Evolutionary conservation across 177 flowering plant genomes (phyloP).

Genomic region (Vitis hybrid): DNA sequence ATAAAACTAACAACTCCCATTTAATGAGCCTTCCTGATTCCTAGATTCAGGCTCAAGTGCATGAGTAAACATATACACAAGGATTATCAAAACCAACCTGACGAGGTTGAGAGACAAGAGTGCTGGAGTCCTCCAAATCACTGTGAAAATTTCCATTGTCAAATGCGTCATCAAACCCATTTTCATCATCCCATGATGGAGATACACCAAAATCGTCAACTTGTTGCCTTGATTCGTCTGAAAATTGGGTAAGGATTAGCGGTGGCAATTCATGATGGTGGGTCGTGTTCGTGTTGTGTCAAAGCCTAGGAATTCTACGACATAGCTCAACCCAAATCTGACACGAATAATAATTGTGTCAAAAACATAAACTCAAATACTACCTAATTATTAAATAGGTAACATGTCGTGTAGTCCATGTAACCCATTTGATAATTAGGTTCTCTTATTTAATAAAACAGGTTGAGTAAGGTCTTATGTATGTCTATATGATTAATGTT

Average conservation of each 20-base stretch:
- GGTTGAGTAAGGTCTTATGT: too few relatives aligned
- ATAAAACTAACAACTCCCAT: conserved; percentile 1
- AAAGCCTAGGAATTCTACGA: not conserved
- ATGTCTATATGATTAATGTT: too few relatives aligned
- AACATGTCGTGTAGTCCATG: too few relatives aligned
- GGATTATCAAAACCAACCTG: conserved; percentile 52
- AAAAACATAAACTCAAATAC: too few relatives aligned
- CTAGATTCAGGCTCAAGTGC: not conserved
- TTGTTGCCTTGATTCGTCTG: conserved; percentile 50
- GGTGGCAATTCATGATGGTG: not conserved
- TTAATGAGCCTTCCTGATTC: not conserved
- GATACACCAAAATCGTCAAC: conserved; percentile 38
- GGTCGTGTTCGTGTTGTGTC: not conserved
- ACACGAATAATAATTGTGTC: not conserved
- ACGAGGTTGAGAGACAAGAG: conserved; percentile 86
- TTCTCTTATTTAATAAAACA: too few relatives aligned
- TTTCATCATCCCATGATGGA: conserved; percentile 66
- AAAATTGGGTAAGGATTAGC: conserved; percentile 1
- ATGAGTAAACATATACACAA: not conserved
- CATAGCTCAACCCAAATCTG: not conserved
- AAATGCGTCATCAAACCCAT: conserved; percentile 36
- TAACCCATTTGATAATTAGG: too few relatives aligned
- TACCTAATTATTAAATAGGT: too few relatives aligned
- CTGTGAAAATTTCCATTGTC: conserved; percentile 61
- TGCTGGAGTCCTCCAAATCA: conserved; percentile 61